Conservation (phyloP, 2,329 filamentous ascomycete genomes). For the Aspergillus sp. region DNA sequence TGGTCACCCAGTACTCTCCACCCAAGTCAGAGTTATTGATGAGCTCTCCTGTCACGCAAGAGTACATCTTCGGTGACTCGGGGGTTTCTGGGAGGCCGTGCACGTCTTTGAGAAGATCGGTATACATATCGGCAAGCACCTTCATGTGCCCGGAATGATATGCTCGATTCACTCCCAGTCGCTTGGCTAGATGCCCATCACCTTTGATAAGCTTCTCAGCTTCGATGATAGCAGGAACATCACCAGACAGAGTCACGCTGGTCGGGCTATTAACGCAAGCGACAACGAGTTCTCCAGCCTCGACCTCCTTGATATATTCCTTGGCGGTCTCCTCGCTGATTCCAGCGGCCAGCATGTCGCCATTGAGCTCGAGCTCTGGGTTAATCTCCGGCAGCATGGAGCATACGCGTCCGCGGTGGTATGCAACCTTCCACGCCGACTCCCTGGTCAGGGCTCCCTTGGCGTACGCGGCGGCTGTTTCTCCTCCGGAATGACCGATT, state of each 20-base stretch:
- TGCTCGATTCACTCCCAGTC: not conserved
- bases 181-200: not conserved
- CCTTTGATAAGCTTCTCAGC: not conserved
- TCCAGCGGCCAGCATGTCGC: conserved; percentile 28
- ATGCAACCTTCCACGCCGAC: not conserved
- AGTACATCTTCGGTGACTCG: not conserved
- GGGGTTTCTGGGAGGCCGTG: not conserved
- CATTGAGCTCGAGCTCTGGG: not conserved
- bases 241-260: not conserved
- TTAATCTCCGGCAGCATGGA: not conserved
- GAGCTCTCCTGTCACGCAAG: not conserved
- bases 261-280: not conserved
- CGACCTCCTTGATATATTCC: not conserved
- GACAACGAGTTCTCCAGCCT: not conserved
- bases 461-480: conserved; percentile 48
- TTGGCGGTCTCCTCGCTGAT: not conserved
- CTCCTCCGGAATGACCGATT: conserved; percentile 31
- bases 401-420: conserved; percentile 1
- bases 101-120: not conserved
- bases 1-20: not conserved
- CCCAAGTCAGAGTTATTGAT: not conserved
- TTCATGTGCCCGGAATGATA: not conserved
- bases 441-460: conserved; percentile 17
- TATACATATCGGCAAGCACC: not conserved
- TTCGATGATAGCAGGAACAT: not conserved